A percentile compares a stretch with the other conserved stretches of the same genome.
Evolutionary conservation across 495 filamentous ascomycete genomes (phyloP).

Genomic region (Penicillium canariense): DNA sequence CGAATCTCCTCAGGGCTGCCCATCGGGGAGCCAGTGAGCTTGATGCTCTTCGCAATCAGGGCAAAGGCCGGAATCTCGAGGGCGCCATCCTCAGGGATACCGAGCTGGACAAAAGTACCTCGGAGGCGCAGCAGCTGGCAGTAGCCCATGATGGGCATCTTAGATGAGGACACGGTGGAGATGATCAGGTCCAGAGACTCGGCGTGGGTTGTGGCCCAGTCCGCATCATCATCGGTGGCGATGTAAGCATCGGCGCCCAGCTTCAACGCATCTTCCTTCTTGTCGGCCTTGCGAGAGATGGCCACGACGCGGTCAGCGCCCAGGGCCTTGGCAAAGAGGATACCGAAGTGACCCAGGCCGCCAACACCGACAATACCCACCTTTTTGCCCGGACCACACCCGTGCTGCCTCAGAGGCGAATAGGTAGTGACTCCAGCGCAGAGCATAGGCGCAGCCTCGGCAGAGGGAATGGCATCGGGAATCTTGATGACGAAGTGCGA

Average conservation of each 20-base stretch:
- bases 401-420: slow-evolving; percentile 68
- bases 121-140: slow-evolving; percentile 62
- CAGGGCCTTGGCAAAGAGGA: slow-evolving; percentile 63
- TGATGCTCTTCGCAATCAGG: slow-evolving; percentile 58
- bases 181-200: slow-evolving; percentile 75
- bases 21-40: slow-evolving; percentile 69
- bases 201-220: slow-evolving; percentile 65
- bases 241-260: slow-evolving; percentile 65
- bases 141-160: slow-evolving; percentile 77
- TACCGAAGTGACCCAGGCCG: slow-evolving; percentile 71
- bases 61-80: slow-evolving; percentile 59
- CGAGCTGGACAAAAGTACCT: slow-evolving; percentile 80
- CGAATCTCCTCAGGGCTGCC: slow-evolving; percentile 70
- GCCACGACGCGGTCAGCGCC: slow-evolving; percentile 77
- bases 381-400: slow-evolving; percentile 73
- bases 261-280: slow-evolving; percentile 69
- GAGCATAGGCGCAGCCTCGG: slow-evolving; percentile 77
- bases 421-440: slow-evolving; percentile 82
- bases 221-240: slow-evolving; percentile 73
- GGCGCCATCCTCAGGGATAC: slow-evolving; percentile 63
- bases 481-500: slow-evolving; percentile 77
- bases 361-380: slow-evolving; percentile 85
- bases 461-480: slow-evolving; percentile 58
- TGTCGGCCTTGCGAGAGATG: slow-evolving; percentile 66
- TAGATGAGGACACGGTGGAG: slow-evolving; percentile 68